A percentile compares a stretch with the other conserved stretches of the same genome.
These are phyloP conservation scores for Arctium minus DNA, from an alignment of 129 eudicot species.

Conservation along the genomic window DNA sequence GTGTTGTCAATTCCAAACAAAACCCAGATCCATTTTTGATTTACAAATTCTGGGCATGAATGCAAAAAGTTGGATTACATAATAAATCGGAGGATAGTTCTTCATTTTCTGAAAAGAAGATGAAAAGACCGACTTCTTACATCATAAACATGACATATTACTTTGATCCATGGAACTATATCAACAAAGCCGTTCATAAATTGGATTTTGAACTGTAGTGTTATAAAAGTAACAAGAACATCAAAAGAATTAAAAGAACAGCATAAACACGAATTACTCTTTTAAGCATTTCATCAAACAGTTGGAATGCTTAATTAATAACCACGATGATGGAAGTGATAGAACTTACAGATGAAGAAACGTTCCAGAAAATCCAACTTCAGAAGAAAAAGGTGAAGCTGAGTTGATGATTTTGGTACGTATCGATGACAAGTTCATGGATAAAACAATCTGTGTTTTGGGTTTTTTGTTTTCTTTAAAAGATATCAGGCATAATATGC, in stretches of 20 bases:
- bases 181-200: background rate
- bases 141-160: background rate
- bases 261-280: background rate
- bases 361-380: background rate
- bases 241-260: background rate
- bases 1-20: background rate
- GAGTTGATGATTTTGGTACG: background rate
- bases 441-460: background rate
- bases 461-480: background rate
- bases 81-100: background rate
- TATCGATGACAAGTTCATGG: background rate
- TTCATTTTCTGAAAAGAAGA: background rate
- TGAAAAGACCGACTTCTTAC: background rate
- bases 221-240: background rate
- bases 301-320: background rate
- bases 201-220: background rate
- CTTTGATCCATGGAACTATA: background rate
- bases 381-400: background rate
- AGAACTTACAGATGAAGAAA: conserved; percentile 7
- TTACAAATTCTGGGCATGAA: background rate
- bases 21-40: background rate
- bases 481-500: too few species aligned
- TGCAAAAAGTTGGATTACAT: background rate
- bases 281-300: conserved; percentile 12
- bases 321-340: background rate